Percentiles rank a stretch among this genome's conserved stretches.
Conservation (phyloP, 345 rosid genomes). For the Eucalyptus fibrosa region DNA sequence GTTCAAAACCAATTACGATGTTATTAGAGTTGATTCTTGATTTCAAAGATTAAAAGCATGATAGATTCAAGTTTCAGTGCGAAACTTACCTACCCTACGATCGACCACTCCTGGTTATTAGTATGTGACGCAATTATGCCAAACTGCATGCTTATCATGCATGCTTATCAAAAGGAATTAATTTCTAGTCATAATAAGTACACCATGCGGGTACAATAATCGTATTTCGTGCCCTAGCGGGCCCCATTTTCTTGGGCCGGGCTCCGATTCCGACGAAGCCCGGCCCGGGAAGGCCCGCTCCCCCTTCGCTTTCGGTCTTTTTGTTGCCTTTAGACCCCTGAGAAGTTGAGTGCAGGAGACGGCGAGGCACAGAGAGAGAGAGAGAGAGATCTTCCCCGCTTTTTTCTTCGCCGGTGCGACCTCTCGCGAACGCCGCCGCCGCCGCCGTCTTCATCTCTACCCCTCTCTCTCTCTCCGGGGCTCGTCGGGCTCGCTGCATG, state of each 20-base stretch:
- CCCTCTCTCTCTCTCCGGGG: neutral
- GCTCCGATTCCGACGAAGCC: neutral
- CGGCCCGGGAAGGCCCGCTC: neutral
- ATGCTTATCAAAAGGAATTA: neutral
- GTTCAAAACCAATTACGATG: accelerated
- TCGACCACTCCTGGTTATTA: neutral
- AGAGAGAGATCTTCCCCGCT: neutral
- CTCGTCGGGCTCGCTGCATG: neutral
- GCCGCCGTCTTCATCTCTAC: neutral
- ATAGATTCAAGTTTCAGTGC: neutral
- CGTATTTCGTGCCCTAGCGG: neutral
- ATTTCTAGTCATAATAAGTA: neutral
- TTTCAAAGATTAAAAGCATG: neutral
- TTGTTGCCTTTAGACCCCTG: neutral
- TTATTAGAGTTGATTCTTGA: accelerated
- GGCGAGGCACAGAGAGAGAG: neutral
- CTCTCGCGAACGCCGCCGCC: neutral
- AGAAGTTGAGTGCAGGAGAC: neutral
- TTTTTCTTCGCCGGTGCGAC: neutral
- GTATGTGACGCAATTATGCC: neutral
- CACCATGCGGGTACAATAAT: too few relatives aligned
- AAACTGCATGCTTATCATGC: neutral
- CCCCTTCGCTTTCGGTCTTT: neutral
- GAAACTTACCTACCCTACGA: neutral
- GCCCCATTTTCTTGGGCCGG: neutral